Evolutionary conservation across 2,329 filamentous ascomycete species (phyloP), one percentile per base, ranked within the genome.

Genomic region (Botrytis fragariae): DNA sequence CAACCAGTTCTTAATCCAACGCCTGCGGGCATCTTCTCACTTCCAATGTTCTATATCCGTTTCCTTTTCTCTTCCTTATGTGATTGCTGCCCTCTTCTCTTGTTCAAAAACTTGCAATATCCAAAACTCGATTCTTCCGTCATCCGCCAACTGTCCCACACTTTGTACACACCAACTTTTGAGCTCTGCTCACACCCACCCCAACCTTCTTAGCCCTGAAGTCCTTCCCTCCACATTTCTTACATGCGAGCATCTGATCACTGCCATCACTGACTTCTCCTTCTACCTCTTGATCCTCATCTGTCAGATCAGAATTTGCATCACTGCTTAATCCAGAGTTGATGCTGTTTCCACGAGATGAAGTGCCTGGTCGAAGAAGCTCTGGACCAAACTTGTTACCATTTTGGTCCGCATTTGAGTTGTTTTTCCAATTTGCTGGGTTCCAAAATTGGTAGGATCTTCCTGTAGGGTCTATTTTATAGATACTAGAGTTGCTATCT

Each of bases 181-280:
- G 87, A 70, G 83, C 85, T 60, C 83, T 84, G 12, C 85, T 86
- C 42, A 84, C 85, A 70, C 83, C 85, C 61, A 83, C 84, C 42
- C 83, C 85, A 6, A 85, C 82, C 74, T 86, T 88, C 76, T 86
- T 88, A 2, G 87, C 87, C 76, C 88, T 88, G 76, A 93, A 93
- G 74, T 90, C 88, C 32, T 82, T 86, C 2, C 87, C 86, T 7
- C 86, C 86, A 78, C 91, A 93, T 74, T 85, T 85, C 35, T 84
- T 82, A 78, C 91, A 93, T 37, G 81, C 84, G 76, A 88, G 57
- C 42, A 62, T 61, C 35, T 62, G 81, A 51, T 85, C 83, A 69
- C 86, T 84, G 25, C 82, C 84, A 32, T 85, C 85, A n/a, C 83
- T 62, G 62, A 54, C 83, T 32, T 86, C 85, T 14, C 83, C 82